Evolutionary conservation across 1,139 yeast genomes (phyloP), one percentile per base, ranked within the genome.

Genomic region (Pneumocystis oryctolagi): DNA sequence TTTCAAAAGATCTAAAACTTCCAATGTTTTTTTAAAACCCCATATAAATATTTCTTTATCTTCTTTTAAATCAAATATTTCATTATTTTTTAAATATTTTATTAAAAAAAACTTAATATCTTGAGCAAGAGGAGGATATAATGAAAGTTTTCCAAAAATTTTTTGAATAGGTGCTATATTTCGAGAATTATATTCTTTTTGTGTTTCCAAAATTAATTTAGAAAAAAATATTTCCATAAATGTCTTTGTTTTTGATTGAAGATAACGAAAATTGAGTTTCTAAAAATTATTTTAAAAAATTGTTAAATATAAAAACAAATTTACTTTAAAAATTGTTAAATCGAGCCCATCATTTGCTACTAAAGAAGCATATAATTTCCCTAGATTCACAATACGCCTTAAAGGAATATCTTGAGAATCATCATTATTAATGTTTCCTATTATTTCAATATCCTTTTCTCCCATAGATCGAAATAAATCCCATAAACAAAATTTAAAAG

Each of bases 401-500:
- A 65, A 66, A 9, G 63, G 40, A 30, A 66, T 71, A 20, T 68
- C 73, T 6, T 71, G 75, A 47, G 69, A 69, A 18, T 59, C 39
- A 42, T 74, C 79, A 3, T 75, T 79, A 6, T 73, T 78, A 3
- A 73, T 79, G 5, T 79, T 81, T 3, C 77, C 80, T 18, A 81
- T 67, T 9, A 63, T 60, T 37, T 65, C 65, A 25, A 65, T 62
- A 12, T 61, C 57, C 18, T 65, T 66, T 59, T 64, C 79, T 68
- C 86, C 96, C 60, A 89, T 76, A 42, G 84, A 89, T 67, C 83
- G 83, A n/a, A 90, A 70, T 62, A 84, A 79, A 72, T 92, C 96
- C 97, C 97, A 94, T 59, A 94, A 78, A 71, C 84, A 79, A 72
- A 92, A 89, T 71, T 92, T 97, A 69, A 94, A 85, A 0, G 95